A percentile compares a stretch with the other conserved stretches of the same genome.
Conservation (phyloP, 1,284 basidiomycete genomes). For the Termitomyces sp. region DNA sequence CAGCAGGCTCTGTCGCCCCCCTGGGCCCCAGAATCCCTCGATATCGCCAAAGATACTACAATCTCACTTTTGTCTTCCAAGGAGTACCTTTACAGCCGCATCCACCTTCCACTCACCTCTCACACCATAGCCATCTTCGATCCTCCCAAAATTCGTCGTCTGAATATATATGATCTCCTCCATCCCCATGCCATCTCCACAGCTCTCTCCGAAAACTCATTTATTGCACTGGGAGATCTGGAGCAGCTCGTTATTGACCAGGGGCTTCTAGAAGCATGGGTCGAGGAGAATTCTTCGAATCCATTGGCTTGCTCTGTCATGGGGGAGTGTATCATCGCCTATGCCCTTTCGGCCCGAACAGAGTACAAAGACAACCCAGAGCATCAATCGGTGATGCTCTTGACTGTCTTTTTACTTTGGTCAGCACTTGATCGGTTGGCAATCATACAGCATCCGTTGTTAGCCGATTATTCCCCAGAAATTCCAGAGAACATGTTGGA, state of each 20-base stretch:
- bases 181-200: neutral
- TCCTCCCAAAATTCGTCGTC: conserved; percentile 8
- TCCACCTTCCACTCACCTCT: neutral
- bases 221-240: conserved; percentile 29
- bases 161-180: conserved; percentile 8
- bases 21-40: conserved; percentile 24
- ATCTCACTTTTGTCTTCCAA: conserved; percentile 26
- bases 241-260: conserved; percentile 25
- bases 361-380: conserved; percentile 35
- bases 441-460: conserved; percentile 27
- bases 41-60: conserved; percentile 24
- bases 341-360: conserved; percentile 22
- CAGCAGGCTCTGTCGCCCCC: conserved; percentile 17
- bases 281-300: conserved; percentile 15
- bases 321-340: conserved; percentile 22
- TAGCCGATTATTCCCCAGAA: conserved; percentile 41
- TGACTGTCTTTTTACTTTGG: conserved; percentile 41
- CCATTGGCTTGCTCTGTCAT: conserved; percentile 16
- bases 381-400: conserved; percentile 35
- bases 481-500: conserved; percentile 31
- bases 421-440: conserved; percentile 37
- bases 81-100: conserved; percentile 14
- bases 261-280: conserved; percentile 26
- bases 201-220: conserved; percentile 13
- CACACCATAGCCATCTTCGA: neutral